A percentile compares a stretch with the other conserved stretches of the same genome.
Conservation (phyloP, 2,329 filamentous ascomycete genomes). For the Diaporthe velutina region DNA sequence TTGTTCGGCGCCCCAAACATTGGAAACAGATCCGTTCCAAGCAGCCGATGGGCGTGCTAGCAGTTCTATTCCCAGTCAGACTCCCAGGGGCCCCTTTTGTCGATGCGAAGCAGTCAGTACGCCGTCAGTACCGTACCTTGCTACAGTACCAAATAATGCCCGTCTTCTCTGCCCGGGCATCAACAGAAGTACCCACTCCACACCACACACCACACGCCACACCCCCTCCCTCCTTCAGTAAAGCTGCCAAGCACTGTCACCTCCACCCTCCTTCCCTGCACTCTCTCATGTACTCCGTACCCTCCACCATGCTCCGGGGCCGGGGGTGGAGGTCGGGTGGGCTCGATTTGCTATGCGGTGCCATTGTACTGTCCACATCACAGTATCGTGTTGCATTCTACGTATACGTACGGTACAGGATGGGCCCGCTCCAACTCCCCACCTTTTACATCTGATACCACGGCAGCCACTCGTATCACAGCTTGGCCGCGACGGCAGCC, state of each 20-base stretch:
- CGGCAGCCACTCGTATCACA: conserved; percentile 28
- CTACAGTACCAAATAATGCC: conserved; percentile 3
- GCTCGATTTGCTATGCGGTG: conserved; percentile 11
- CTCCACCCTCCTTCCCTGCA: conserved; percentile 10
- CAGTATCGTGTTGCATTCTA: not conserved
- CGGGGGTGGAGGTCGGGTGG: conserved; percentile 29
- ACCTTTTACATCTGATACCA: conserved; percentile 28
- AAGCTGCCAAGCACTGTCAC: conserved; percentile 25
- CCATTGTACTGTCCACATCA: conserved; percentile 13
- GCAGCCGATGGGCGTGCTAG: not conserved
- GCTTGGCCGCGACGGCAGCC: conserved; percentile 14
- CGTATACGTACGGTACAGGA: not conserved
- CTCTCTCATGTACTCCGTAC: conserved; percentile 26
- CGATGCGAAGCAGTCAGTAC: conserved; percentile 15
- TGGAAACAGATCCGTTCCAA: conserved; percentile 26
- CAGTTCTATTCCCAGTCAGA: conserved; percentile 7
- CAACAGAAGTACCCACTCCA: conserved; percentile 22
- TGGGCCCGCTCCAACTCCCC: not conserved
- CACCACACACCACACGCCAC: not conserved
- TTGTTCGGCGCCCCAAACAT: conserved; percentile 25
- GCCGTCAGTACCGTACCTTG: conserved; percentile 4
- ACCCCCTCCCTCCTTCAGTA: conserved; percentile 2
- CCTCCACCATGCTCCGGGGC: conserved; percentile 25
- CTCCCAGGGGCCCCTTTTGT: conserved; percentile 16
- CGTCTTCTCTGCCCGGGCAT: conserved; percentile 30